These are phyloP conservation scores for Linderniella brevidens DNA, from an alignment of 257 asterid genomes.

Conservation along the genomic window DNA sequence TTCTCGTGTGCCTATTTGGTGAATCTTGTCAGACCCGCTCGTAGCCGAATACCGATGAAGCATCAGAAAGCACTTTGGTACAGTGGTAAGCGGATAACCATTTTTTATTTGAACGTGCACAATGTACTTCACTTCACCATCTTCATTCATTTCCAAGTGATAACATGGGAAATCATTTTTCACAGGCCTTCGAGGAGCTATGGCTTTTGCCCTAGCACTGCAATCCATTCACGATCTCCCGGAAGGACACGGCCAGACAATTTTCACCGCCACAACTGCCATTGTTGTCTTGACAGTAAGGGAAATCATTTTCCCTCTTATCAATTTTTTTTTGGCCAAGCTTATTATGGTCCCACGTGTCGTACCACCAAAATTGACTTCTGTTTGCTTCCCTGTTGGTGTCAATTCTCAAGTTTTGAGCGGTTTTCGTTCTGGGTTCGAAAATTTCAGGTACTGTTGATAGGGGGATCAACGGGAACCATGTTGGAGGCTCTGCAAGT, in stretches of 20 bases:
- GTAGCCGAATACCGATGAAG: constrained; percentile 73
- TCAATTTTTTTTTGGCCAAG: too few species aligned
- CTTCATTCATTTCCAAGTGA: background rate
- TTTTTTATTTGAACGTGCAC: too few species aligned
- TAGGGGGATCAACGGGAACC: constrained; percentile 99
- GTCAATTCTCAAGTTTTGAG: background rate
- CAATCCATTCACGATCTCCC: constrained; percentile 98
- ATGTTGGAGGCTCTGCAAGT: constrained; percentile 93
- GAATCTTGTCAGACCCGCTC: constrained; percentile 70
- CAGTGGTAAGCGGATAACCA: constrained; percentile 55
- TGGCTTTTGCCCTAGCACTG: constrained; percentile 97
- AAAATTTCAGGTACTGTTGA: constrained; percentile 66
- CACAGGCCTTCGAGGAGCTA: constrained; percentile 96
- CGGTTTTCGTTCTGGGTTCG: constrained; percentile 6
- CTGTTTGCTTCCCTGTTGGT: background rate
- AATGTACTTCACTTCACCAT: background rate
- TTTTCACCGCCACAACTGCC: constrained; percentile 98
- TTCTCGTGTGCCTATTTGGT: constrained; percentile 93
- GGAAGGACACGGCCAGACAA: constrained; percentile 96
- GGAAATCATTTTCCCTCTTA: background rate
- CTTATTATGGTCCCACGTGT: background rate
- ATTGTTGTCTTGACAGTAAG: constrained; percentile 84
- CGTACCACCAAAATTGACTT: constrained; percentile 5
- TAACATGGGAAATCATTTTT: constrained; percentile 11
- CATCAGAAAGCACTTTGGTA: constrained; percentile 99